Percentiles rank a stretch among this genome's conserved stretches.
phyloP scores from a whole-genome alignment of 2,329 filamentous ascomycete genomes.

The Seiridium unicorne region DNA sequence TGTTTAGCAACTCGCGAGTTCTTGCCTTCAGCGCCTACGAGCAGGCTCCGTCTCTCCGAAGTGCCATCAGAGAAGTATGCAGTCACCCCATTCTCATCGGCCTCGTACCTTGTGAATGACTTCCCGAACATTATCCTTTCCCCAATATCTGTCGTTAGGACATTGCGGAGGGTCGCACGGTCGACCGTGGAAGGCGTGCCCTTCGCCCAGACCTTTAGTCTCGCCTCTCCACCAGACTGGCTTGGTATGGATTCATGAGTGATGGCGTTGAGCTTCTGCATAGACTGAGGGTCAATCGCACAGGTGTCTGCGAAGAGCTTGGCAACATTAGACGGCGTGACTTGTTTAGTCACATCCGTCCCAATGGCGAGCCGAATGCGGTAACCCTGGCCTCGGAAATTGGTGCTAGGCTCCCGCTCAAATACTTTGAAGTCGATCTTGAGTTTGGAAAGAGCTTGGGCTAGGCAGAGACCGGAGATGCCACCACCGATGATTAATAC shows the following conservation, averaged over 20 bases:
- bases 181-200: conserved; percentile 19
- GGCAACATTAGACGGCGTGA: background rate
- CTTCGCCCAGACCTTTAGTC: background rate
- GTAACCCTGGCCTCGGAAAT: background rate
- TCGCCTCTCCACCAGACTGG: too few species aligned
- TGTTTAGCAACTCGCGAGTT: conserved; percentile 34
- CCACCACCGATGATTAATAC: background rate
- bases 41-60: conserved; percentile 24
- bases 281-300: background rate
- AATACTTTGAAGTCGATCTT: background rate
- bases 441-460: background rate
- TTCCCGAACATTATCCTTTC: conserved; percentile 29
- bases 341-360: background rate
- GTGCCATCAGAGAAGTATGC: conserved; percentile 32
- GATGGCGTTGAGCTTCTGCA: conserved; percentile 10
- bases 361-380: background rate
- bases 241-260: background rate
- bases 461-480: background rate
- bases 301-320: background rate
- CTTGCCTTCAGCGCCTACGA: conserved; percentile 38
- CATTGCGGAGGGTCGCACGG: conserved; percentile 28
- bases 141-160: conserved; percentile 28
- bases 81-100: conserved; percentile 13
- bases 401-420: background rate
- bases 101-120: conserved; percentile 17